Conservation (phyloP, 106 monocot genomes). For the Dendrobium officinale region DNA sequence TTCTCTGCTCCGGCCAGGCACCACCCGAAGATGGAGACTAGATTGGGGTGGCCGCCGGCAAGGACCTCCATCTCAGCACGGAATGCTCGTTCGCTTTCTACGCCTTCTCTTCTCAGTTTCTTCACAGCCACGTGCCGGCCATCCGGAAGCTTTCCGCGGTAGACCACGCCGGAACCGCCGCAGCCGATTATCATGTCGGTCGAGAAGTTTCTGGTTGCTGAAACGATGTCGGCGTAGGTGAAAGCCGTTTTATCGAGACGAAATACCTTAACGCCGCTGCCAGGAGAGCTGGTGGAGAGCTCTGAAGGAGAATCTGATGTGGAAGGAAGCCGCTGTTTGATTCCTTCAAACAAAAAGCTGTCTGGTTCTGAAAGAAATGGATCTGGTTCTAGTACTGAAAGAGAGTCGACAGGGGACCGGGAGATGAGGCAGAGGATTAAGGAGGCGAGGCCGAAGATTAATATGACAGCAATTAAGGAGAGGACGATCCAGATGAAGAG, state of each 20-base stretch:
- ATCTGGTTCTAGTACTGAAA: slow-evolving; percentile 5
- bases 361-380: slow-evolving; percentile 3
- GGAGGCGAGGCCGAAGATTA: slow-evolving; percentile 16
- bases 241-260: slow-evolving; percentile 42
- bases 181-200: slow-evolving; percentile 45
- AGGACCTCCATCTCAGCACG: slow-evolving; percentile 67
- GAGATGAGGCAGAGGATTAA: slow-evolving; percentile 13
- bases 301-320: slow-evolving; percentile 6
- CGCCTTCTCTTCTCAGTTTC: slow-evolving; percentile 29
- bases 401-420: slow-evolving; percentile 17
- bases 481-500: slow-evolving; percentile 38
- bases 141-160: slow-evolving; percentile 57
- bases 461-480: slow-evolving; percentile 18
- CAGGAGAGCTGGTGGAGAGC: neutral
- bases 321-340: slow-evolving; percentile 15
- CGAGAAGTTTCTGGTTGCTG: slow-evolving; percentile 56
- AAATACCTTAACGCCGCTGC: slow-evolving; percentile 32
- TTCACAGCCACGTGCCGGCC: slow-evolving; percentile 73
- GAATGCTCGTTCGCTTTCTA: slow-evolving; percentile 61
- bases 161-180: slow-evolving; percentile 72
- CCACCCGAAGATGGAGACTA: slow-evolving; percentile 67
- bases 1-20: slow-evolving; percentile 51
- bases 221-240: slow-evolving; percentile 65
- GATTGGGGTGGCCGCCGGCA: slow-evolving; percentile 62
- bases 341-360: neutral